Conservation (phyloP, 352 stramenopile species). For the Stramenopiles sp. region DNA sequence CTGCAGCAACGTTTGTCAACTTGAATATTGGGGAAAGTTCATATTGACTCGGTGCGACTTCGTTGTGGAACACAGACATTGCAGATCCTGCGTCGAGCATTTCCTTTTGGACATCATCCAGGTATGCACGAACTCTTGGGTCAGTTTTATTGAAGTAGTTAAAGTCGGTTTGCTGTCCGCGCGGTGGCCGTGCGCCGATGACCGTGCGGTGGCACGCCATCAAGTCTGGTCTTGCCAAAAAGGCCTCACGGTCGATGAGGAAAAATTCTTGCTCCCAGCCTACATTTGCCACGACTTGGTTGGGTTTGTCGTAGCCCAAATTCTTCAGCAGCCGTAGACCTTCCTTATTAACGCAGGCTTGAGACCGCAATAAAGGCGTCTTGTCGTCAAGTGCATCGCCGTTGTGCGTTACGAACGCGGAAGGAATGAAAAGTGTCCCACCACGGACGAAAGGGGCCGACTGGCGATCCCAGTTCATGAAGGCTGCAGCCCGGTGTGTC, state of each 20-base stretch:
- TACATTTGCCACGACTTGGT: slow-evolving; percentile 42
- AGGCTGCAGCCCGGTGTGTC: slow-evolving; percentile 50
- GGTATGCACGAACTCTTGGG: slow-evolving; percentile 40
- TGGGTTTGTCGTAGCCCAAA: slow-evolving; percentile 38
- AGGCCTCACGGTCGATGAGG: slow-evolving; percentile 47
- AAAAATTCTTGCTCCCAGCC: slow-evolving; percentile 69
- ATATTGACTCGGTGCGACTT: slow-evolving; percentile 58
- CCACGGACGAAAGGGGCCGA: slow-evolving; percentile 46
- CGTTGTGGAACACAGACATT: slow-evolving; percentile 28
- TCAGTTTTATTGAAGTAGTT: slow-evolving; percentile 44
- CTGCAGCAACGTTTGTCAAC: slow-evolving; percentile 46
- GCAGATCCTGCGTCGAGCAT: slow-evolving; percentile 31
- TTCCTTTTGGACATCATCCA: slow-evolving; percentile 59
- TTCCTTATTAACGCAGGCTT: slow-evolving; percentile 41
- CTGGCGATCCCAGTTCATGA: slow-evolving; percentile 43
- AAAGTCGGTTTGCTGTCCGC: slow-evolving; percentile 59
- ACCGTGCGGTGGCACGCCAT: slow-evolving; percentile 50
- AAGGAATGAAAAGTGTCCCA: slow-evolving; percentile 57
- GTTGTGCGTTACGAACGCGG: slow-evolving; percentile 49
- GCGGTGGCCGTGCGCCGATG: slow-evolving; percentile 45
- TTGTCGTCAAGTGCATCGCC: slow-evolving; percentile 60
- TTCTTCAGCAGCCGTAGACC: slow-evolving; percentile 36
- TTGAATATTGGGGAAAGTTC: slow-evolving; percentile 32
- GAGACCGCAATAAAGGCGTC: slow-evolving; percentile 49
- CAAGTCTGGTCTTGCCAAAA: slow-evolving; percentile 47